Evolutionary conservation across 106 monocot genomes (phyloP), one percentile per base, ranked within the genome.

Genomic region (Acorus gramineus): DNA sequence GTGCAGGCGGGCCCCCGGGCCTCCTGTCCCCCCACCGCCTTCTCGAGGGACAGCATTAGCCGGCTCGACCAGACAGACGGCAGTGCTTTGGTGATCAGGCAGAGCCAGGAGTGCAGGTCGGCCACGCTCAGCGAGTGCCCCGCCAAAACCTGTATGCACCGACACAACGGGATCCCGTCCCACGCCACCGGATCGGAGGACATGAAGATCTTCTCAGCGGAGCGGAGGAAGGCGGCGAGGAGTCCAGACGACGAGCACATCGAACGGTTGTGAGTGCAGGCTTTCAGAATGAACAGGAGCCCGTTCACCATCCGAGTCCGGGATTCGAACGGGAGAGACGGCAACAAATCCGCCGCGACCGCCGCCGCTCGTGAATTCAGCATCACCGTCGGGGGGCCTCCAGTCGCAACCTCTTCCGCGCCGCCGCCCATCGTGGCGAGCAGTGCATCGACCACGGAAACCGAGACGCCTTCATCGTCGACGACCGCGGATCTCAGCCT

Each of bases 341-440:
- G 85, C 12, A 92, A 73, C 12, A 98, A 71, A 52, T 85, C 81
- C 0, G 74, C 81, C 0, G 85, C 82, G 6, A 91, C 72, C 4
- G 85, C 77, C 0, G 96, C 87, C 4, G 96, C 96, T 3, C 78
- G 70, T 2, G 96, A 83, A 42, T 63, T 96, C 44, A 71, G 62
- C 79, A 96, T 91, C 42, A 91, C 74, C 45, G 53, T 80, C 0
- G 28, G 96, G 91, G 56, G 89, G 62, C 66, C 60, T 72, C 2
- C 64, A 46, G 7, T 59, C 74, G 4, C 59, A 60, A 42, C 57
- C 56, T 2, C 53, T 43, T 28, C 11, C 14, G 3, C 63, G 1
- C 76, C 82, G 49, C 89, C 89, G 3, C 85, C 91, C 87, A 91
- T 91, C 1, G 96, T 96, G 1, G 51, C 81, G 0, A 96, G 82